Percentiles rank a stretch among this genome's conserved stretches.
Evolutionary conservation across 2,329 filamentous ascomycete species (phyloP).

Genomic region (Ophiocordyceps camponoti-leonardi): DNA sequence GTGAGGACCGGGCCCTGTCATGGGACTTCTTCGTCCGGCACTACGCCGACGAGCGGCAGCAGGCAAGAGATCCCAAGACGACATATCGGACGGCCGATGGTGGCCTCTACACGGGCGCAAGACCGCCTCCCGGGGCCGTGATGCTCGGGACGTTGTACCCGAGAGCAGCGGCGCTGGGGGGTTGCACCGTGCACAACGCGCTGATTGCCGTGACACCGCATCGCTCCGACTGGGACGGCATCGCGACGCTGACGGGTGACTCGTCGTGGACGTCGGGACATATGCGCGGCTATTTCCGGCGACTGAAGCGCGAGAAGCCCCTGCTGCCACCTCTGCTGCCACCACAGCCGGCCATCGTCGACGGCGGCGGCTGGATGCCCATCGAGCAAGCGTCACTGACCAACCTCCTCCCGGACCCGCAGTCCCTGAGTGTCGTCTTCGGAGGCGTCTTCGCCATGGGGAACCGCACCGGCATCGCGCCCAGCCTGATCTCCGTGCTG

Average conservation of each 20-base stretch:
- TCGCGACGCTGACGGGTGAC: constrained; percentile 42
- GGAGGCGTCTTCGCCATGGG: constrained; percentile 11
- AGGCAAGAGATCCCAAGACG: constrained; percentile 40
- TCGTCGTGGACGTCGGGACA: constrained; percentile 36
- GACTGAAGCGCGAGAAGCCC: constrained; percentile 38
- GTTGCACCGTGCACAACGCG: constrained; percentile 42
- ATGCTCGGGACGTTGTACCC: constrained; percentile 29
- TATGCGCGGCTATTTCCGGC: constrained; percentile 42
- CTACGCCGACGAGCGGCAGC: constrained; percentile 34
- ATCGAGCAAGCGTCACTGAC: constrained; percentile 31
- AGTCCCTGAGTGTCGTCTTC: constrained; percentile 22
- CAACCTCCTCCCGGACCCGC: constrained; percentile 31
- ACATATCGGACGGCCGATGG: constrained; percentile 35
- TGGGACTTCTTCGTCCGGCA: constrained; percentile 52
- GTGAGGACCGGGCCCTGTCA: constrained; percentile 34
- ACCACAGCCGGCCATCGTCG: background rate
- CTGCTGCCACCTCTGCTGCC: constrained; percentile 2
- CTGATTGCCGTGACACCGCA: constrained; percentile 42
- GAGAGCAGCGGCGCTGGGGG: constrained; percentile 26
- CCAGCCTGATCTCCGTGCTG: constrained; percentile 18
- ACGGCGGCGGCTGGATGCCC: constrained; percentile 35
- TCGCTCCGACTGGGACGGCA: constrained; percentile 39
- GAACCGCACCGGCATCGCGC: constrained; percentile 10
- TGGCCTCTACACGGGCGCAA: constrained; percentile 23
- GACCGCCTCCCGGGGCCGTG: constrained; percentile 20